phyloP scores from a whole-genome alignment of 129 eudicot species.

The Tanacetum coccineum region DNA sequence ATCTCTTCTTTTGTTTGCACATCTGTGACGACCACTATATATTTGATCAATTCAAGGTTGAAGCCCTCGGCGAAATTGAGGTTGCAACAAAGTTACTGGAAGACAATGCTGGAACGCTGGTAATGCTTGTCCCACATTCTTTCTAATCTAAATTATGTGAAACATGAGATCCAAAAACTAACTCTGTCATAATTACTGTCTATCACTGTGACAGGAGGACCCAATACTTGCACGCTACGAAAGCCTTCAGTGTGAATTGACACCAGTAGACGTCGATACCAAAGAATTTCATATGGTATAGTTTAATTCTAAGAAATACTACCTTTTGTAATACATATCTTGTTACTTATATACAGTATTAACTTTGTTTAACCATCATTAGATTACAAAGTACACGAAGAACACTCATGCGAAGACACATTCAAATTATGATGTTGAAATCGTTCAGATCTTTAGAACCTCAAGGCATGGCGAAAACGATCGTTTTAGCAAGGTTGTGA shows the following conservation, averaged over 20 bases:
- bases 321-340: not conserved
- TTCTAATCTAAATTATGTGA: not conserved
- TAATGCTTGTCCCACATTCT: constrained; percentile 26
- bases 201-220: constrained; percentile 48
- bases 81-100: constrained; percentile 85
- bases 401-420: constrained; percentile 97
- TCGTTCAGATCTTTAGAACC: constrained; percentile 74
- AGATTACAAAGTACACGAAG: constrained; percentile 76
- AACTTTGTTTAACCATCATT: constrained; percentile 12
- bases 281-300: constrained; percentile 72
- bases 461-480: constrained; percentile 83
- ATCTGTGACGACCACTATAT: constrained; percentile 3
- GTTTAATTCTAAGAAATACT: not conserved
- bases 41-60: constrained; percentile 56
- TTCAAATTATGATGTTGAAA: constrained; percentile 59
- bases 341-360: not conserved
- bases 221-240: constrained; percentile 68
- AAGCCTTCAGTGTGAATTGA: constrained; percentile 71
- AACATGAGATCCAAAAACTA: not conserved
- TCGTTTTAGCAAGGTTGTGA: constrained; percentile 70
- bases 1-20: not conserved
- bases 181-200: not conserved
- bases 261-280: constrained; percentile 64
- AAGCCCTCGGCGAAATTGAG: constrained; percentile 94
- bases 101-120: constrained; percentile 67